Evolutionary conservation across 257 asterid genomes (phyloP).

Genomic region (Verbascum thapsus): DNA sequence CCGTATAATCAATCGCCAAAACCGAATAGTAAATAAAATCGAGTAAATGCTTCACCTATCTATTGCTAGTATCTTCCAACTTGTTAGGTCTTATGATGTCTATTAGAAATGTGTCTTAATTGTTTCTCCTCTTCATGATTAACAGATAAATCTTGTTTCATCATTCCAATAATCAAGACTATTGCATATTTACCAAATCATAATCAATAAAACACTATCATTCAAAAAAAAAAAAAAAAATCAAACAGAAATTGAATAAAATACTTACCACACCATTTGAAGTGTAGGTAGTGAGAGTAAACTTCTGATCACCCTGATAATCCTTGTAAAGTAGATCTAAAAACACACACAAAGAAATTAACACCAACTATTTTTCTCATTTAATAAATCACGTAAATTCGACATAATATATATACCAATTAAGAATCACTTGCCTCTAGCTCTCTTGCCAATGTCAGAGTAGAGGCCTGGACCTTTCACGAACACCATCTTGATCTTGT

Average conservation of each 20-base stretch:
- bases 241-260: neutral
- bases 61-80: neutral
- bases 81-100: neutral
- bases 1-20: conserved; percentile 87
- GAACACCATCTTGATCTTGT: conserved; percentile 40
- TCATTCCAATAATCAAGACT: conserved; percentile 18
- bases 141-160: conserved; percentile 20
- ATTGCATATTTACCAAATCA: neutral
- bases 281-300: conserved; percentile 56
- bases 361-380: neutral
- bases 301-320: conserved; percentile 61
- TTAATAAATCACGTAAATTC: conserved; percentile 4
- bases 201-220: neutral
- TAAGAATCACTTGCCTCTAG: conserved; percentile 46
- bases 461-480: conserved; percentile 67
- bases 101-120: too few relatives aligned
- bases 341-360: neutral
- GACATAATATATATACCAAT: neutral
- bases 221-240: neutral
- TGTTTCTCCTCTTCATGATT: too few relatives aligned
- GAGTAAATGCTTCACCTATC: conserved; percentile 28
- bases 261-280: conserved; percentile 56
- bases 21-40: conserved; percentile 60
- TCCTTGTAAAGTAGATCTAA: conserved; percentile 64
- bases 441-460: conserved; percentile 62